These are phyloP conservation scores for Lycium ferocissimum DNA, from an alignment of 257 asterid genomes.

Conservation along the genomic window DNA sequence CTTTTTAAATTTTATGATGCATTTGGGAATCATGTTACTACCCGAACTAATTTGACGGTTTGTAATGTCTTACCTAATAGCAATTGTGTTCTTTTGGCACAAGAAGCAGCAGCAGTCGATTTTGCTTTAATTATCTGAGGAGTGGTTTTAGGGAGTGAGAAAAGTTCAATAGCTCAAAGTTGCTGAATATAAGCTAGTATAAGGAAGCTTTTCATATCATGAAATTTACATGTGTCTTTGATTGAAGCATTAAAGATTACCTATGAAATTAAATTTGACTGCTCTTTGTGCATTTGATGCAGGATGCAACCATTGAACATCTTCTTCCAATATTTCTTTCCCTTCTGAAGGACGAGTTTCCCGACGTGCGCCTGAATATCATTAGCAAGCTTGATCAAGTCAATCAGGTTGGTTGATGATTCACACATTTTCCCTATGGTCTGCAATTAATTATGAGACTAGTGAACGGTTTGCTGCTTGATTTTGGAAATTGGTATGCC, in stretches of 20 bases:
- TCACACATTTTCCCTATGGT: neutral
- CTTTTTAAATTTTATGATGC: too few relatives aligned
- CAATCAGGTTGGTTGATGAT: conserved; percentile 64
- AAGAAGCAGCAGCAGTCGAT: neutral
- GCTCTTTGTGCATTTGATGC: conserved; percentile 34
- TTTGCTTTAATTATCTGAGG: neutral
- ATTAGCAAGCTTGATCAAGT: conserved; percentile 93
- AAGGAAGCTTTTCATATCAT: neutral
- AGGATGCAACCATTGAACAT: conserved; percentile 88
- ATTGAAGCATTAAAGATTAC: conserved; percentile 14
- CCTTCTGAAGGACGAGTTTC: conserved; percentile 83
- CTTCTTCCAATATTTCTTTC: conserved; percentile 88
- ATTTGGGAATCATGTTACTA: too few relatives aligned
- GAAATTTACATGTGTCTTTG: neutral
- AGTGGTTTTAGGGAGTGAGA: neutral
- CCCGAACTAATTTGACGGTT: too few relatives aligned
- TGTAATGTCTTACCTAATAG: too few relatives aligned
- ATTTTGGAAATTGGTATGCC: neutral
- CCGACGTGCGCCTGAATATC: conserved; percentile 86
- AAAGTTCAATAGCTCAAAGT: neutral
- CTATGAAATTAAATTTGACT: conserved; percentile 1
- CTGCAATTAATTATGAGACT: neutral
- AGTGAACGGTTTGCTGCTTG: neutral
- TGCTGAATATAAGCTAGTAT: neutral
- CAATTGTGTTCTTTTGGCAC: neutral